These are phyloP conservation scores for Xylaria sp. DNA, from an alignment of 2,329 filamentous ascomycete genomes.

Conservation along the genomic window DNA sequence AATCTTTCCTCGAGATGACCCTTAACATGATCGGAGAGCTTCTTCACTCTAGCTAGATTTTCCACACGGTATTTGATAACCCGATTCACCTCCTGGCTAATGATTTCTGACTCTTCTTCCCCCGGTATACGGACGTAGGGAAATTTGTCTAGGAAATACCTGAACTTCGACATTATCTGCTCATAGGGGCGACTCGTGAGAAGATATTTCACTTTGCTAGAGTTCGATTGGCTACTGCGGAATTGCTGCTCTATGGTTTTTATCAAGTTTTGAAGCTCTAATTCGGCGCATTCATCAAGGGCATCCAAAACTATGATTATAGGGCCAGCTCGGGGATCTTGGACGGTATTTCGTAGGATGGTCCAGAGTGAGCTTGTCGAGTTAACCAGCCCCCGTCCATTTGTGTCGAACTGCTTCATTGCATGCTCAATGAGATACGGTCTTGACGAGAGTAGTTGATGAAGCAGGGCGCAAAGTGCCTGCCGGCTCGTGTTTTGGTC, in stretches of 20 bases:
- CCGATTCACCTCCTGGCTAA: constrained; percentile 18
- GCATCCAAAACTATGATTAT: constrained; percentile 25
- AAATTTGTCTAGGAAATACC: neutral
- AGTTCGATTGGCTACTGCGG: neutral
- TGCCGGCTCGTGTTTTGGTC: constrained; percentile 22
- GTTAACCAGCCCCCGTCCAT: constrained; percentile 2
- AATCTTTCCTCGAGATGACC: constrained; percentile 5
- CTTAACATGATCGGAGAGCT: neutral
- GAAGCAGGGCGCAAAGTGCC: constrained; percentile 21
- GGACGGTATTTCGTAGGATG: neutral
- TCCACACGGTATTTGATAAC: constrained; percentile 21
- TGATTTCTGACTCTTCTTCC: constrained; percentile 21
- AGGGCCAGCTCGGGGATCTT: constrained; percentile 15
- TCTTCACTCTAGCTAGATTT: neutral
- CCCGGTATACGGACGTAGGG: constrained; percentile 21
- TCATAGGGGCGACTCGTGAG: constrained; percentile 25
- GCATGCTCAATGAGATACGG: constrained; percentile 17
- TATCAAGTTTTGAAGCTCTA: constrained; percentile 7
- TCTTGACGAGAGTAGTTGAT: constrained; percentile 18
- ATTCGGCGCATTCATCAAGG: constrained; percentile 20
- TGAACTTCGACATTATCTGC: constrained; percentile 11
- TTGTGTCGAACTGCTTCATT: neutral
- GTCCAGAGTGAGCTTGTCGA: constrained; percentile 14
- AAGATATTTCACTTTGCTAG: constrained; percentile 13
- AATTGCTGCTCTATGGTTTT: constrained; percentile 8